Percentiles rank a stretch among this genome's conserved stretches.
phyloP scores from a whole-genome alignment of 1,284 basidiomycete species.

The Thelephora terrestris region DNA sequence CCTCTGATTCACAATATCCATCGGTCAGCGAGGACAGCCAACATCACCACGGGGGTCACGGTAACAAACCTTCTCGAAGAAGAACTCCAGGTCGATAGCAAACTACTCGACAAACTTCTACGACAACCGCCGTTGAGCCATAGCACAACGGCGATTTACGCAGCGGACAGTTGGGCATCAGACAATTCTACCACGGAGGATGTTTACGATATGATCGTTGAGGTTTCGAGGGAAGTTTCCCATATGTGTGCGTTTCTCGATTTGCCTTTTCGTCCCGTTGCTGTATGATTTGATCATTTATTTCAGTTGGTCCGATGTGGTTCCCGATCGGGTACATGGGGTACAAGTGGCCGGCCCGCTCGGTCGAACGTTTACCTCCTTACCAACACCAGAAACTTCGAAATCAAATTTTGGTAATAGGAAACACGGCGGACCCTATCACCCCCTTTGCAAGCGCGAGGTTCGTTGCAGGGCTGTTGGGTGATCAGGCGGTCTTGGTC shows the following conservation, averaged over 20 bases:
- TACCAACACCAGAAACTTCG: slow-evolving; percentile 20
- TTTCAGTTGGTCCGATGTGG: slow-evolving; percentile 7
- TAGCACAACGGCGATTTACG: slow-evolving; percentile 6
- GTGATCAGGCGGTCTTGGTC: slow-evolving; percentile 11
- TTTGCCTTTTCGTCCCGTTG: neutral
- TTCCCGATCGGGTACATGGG: slow-evolving; percentile 16
- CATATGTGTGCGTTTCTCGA: slow-evolving; percentile 10
- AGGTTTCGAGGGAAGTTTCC: slow-evolving; percentile 8
- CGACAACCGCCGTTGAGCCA: neutral
- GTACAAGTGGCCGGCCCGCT: slow-evolving; percentile 16
- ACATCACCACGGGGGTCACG: too few species aligned
- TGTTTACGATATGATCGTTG: slow-evolving; percentile 11
- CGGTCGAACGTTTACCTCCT: slow-evolving; percentile 18
- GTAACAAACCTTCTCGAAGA: too few species aligned
- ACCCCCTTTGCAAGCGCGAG: slow-evolving; percentile 13
- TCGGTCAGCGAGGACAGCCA: too few species aligned
- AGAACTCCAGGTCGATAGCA: too few species aligned
- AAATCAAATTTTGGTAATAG: slow-evolving; percentile 20
- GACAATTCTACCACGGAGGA: slow-evolving; percentile 8
- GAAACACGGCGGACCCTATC: slow-evolving; percentile 14
- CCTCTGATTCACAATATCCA: too few species aligned
- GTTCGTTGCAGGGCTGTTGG: slow-evolving; percentile 9
- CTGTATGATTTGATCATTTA: neutral
- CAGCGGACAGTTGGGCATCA: slow-evolving; percentile 11
- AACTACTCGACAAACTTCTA: too few species aligned